Percentiles rank a stretch among this genome's conserved stretches.
These are phyloP conservation scores for Boeremia exigua DNA, from an alignment of 2,329 filamentous ascomycete species.

Conservation along the genomic window DNA sequence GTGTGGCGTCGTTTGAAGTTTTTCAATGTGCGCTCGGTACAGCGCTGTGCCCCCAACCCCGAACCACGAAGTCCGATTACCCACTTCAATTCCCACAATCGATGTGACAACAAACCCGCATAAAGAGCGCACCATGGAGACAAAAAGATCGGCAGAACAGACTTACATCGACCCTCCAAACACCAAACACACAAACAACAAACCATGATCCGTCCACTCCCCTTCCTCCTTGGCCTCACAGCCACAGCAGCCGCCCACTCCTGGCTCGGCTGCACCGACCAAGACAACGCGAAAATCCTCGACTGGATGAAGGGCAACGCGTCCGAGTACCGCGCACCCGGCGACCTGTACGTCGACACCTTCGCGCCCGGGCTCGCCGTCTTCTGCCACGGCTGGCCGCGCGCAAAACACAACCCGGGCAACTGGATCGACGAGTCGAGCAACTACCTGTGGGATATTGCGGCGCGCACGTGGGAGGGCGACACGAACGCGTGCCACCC, in stretches of 20 bases:
- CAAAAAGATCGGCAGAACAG: not conserved
- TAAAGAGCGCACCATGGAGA: not conserved
- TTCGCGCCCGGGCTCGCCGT: constrained; percentile 25
- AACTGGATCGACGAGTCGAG: constrained; percentile 33
- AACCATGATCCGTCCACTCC: constrained; percentile 10
- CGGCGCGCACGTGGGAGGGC: not conserved
- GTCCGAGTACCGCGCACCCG: constrained; percentile 13
- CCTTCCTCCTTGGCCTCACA: constrained; percentile 1
- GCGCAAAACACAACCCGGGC: constrained; percentile 30
- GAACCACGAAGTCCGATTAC: constrained; percentile 9
- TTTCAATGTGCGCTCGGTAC: not conserved
- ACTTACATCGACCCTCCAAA: not conserved
- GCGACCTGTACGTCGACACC: constrained; percentile 16
- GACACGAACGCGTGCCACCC: constrained; percentile 29
- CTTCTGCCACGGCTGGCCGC: constrained; percentile 33
- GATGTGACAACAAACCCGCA: not conserved
- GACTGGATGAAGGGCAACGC: constrained; percentile 28
- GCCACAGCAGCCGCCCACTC: constrained; percentile 26
- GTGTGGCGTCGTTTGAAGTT: not conserved
- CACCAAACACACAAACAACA: not conserved
- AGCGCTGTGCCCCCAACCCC: constrained; percentile 8
- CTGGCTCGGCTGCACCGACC: constrained; percentile 34
- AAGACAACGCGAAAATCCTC: constrained; percentile 32
- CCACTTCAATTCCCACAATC: not conserved
- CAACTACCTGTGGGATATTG: constrained; percentile 26